Percentiles rank a stretch among this genome's conserved stretches.
phyloP scores from a whole-genome alignment of 345 rosid species.

The Carallia brachiata region DNA sequence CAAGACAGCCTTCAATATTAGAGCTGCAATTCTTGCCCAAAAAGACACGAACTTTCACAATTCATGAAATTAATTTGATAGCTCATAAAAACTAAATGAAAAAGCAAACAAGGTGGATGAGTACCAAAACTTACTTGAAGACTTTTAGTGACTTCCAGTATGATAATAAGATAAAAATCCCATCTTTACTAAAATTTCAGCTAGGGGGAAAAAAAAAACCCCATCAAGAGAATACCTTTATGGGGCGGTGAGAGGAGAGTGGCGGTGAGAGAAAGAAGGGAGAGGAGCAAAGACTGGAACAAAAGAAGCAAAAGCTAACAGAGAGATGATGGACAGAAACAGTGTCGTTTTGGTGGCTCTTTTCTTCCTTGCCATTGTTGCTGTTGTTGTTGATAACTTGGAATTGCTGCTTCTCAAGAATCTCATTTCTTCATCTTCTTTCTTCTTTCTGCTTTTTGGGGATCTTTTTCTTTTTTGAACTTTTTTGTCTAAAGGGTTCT shows the following conservation, averaged over 20 bases:
- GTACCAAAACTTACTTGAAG: too few relatives aligned
- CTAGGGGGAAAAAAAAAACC: neutral
- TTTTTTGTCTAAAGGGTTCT: neutral
- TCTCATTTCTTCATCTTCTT: neutral
- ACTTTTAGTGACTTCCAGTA: too few relatives aligned
- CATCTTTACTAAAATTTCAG: neutral
- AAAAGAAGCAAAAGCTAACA: slow-evolving; percentile 37
- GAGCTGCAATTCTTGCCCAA: neutral
- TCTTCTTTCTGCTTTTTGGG: neutral
- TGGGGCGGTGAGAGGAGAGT: slow-evolving; percentile 16
- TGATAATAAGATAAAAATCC: too few relatives aligned
- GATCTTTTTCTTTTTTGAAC: neutral
- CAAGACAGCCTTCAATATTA: neutral
- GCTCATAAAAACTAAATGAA: too few relatives aligned
- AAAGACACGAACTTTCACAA: too few relatives aligned
- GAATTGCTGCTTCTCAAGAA: neutral
- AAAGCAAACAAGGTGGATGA: too few relatives aligned
- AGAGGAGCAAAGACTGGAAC: slow-evolving; percentile 70
- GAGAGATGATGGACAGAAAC: slow-evolving; percentile 36
- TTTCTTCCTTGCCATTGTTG: slow-evolving; percentile 41
- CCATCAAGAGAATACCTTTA: slow-evolving; percentile 19
- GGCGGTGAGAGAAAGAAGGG: slow-evolving; percentile 45
- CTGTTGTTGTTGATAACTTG: neutral
- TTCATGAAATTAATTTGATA: too few relatives aligned
- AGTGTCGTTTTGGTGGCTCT: slow-evolving; percentile 30